Base-by-base conservation (phyloP, 2,329 filamentous ascomycete species). In the Dothideomycetes sp. region DNA sequence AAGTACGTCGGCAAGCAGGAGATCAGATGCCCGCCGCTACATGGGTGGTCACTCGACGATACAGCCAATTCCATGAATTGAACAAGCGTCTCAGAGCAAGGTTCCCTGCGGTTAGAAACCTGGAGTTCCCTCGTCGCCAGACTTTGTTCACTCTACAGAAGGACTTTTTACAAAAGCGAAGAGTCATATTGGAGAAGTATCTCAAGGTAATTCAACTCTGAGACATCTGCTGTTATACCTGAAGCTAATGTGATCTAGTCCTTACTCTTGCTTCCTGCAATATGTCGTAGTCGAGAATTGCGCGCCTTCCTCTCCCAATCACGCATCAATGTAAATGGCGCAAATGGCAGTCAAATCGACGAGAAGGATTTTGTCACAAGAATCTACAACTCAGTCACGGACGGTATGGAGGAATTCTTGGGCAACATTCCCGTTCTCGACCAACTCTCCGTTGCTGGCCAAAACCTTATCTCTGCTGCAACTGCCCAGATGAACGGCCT, bases 401-500 rank as follows among this genome's bases (percentile, higher is more conserved):
- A 98, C 56, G 91, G 93, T 23, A 93, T 98, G 82, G 91, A 98
- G 58, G 91, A 98, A 52, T 93, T 98, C 41, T 69, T 98, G 3
- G 91, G 91, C 42, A 96, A 94, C 56, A 89, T 96, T 30, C 86
- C 91, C 1, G 88, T 95, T 0, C 73, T 98, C 20, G 91, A 98
- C 53, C 91, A 96, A 58, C 75, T 98, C 5, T 94, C 88, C 0
- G 75, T 87, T 2, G 88, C 91, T 5, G 89, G 89, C 0, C 89
- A 96, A 58, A 95, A 88, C 53, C 73, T 96, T 35, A 82, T 91
- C 44, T 82, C 83, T 0, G 84, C 84, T 22, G 84, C 75, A 13
- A 74, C 67, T 5, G 69, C 66, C 13, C 70, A 74, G 44, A 60
- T 73, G 28, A 59, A 50, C 30, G 63, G 61, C 12, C 56, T 55